phyloP scores from a whole-genome alignment of 495 filamentous ascomycete species.

The Neurospora tetrasperma region DNA sequence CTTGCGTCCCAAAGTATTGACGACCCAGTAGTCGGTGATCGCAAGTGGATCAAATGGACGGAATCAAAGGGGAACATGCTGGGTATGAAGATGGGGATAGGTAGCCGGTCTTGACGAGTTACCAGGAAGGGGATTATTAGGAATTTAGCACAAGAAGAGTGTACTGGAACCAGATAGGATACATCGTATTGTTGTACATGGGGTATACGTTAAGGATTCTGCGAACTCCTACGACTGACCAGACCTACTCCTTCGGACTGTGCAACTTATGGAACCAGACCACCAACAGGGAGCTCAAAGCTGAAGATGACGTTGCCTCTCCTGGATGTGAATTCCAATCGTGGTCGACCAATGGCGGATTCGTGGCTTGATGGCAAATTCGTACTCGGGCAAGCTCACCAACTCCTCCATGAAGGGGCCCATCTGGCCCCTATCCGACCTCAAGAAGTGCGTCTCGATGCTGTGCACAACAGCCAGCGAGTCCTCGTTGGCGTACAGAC shows the following conservation, averaged over 20 bases:
- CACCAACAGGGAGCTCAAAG: neutral
- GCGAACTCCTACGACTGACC: neutral
- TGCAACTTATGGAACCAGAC: neutral
- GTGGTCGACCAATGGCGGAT: constrained; percentile 15
- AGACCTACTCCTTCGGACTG: neutral
- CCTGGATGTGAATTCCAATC: constrained; percentile 12
- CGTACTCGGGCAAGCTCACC: constrained; percentile 30
- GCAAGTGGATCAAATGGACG: neutral
- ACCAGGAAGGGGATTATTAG: neutral
- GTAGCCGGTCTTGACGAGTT: neutral
- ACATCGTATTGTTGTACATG: neutral
- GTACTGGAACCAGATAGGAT: neutral
- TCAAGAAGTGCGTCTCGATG: constrained; percentile 13
- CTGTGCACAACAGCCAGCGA: constrained; percentile 42
- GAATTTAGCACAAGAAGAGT: neutral
- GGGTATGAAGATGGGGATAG: neutral
- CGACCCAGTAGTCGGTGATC: neutral
- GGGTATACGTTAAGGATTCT: neutral
- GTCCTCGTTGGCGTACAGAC: constrained; percentile 49
- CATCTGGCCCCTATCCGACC: constrained; percentile 2
- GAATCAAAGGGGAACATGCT: neutral
- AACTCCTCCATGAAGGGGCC: constrained; percentile 26
- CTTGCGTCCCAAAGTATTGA: neutral
- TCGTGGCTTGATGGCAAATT: constrained; percentile 11
- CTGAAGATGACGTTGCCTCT: constrained; percentile 8